Percentiles rank a stretch among this genome's conserved stretches.
Evolutionary conservation across 164 flowering plant species (phyloP).

Genomic region (Sextonia rubra): DNA sequence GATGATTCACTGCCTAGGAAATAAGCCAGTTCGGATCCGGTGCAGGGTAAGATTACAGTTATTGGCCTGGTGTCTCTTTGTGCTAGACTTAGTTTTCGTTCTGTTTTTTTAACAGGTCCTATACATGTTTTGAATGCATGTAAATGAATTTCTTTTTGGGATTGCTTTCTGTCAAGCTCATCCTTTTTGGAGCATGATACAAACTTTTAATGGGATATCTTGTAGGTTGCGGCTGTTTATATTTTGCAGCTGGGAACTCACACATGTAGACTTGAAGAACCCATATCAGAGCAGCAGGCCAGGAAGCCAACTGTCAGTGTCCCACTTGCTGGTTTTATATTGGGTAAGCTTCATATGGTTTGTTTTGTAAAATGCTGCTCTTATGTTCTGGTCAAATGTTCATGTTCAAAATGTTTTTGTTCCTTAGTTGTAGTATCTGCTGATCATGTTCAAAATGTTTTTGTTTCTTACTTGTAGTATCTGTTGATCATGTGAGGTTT

Average conservation of each 20-base stretch:
- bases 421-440: neutral
- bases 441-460: neutral
- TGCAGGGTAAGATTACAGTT: constrained; percentile 53
- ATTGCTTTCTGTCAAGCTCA: neutral
- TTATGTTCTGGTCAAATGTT: neutral
- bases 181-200: neutral
- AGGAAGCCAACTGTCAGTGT: constrained; percentile 29
- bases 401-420: neutral
- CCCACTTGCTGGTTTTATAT: constrained; percentile 66
- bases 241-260: constrained; percentile 47
- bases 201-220: constrained; percentile 6
- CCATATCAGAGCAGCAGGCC: constrained; percentile 9
- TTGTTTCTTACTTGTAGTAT: neutral
- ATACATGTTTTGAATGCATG: neutral
- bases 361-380: neutral
- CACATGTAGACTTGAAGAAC: constrained; percentile 9
- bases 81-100: neutral
- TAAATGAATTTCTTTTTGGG: neutral
- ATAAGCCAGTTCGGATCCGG: constrained; percentile 29
- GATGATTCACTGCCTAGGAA: constrained; percentile 16
- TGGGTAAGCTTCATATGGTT: constrained; percentile 41
- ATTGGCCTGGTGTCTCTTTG: neutral
- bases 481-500: neutral
- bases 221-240: constrained; percentile 60
- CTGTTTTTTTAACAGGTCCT: too few relatives aligned